Conservation (phyloP, 2,329 filamentous ascomycete species). For the Nothophaeocryptopus gaeumannii region DNA sequence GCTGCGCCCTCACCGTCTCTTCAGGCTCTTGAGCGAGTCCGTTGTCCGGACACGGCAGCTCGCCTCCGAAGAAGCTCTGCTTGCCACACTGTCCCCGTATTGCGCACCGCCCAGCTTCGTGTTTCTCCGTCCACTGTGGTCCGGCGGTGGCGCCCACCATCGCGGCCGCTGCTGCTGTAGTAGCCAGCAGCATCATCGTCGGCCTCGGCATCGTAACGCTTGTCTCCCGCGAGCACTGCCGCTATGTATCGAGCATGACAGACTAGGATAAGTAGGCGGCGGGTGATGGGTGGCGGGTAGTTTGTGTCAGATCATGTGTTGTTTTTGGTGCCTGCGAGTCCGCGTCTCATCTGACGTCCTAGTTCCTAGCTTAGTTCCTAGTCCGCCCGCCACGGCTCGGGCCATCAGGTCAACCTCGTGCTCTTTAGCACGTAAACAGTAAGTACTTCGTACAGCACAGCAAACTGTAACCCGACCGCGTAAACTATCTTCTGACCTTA, state of each 20-base stretch:
- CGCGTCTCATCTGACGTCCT: no score
- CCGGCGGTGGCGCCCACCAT: conserved; percentile 1
- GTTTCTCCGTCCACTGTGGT: conserved; percentile 39
- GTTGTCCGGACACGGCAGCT: conserved; percentile 92
- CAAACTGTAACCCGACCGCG: no score
- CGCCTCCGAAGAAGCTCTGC: conserved; percentile 81
- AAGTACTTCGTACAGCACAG: no score
- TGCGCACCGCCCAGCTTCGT: conserved; percentile 84
- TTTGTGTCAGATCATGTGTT: no score
- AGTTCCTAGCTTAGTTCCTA: no score
- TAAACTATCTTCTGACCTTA: no score
- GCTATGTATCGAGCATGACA: not conserved
- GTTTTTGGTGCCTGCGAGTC: no score
- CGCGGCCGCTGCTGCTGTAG: not conserved
- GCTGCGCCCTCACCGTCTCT: conserved; percentile 66
- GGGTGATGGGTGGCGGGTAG: no score
- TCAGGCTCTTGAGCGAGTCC: conserved; percentile 73
- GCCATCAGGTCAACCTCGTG: no score
- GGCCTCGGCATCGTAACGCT: not conserved
- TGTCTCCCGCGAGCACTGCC: not conserved
- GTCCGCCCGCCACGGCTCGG: no score
- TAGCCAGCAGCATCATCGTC: not conserved
- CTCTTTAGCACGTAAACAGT: no score
- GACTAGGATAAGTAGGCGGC: not conserved
- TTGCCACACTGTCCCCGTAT: conserved; percentile 90